phyloP scores from a whole-genome alignment of 2,329 filamentous ascomycete species.

The Penicillium sp. region DNA sequence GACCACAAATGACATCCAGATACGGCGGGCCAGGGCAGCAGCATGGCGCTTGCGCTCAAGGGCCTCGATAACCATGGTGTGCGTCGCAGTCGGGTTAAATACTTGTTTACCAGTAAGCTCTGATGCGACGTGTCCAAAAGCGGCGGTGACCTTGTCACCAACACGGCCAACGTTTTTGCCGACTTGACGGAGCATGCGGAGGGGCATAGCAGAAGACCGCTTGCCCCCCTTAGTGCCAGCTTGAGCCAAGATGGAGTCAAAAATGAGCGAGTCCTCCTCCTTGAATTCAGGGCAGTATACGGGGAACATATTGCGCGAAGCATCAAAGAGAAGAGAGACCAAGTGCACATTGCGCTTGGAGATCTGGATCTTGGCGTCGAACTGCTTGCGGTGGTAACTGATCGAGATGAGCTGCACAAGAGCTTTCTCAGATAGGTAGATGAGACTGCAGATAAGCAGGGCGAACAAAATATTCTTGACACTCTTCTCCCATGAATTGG shows the following conservation, averaged over 20 bases:
- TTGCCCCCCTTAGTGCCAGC: constrained; percentile 53
- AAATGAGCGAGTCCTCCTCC: constrained; percentile 89
- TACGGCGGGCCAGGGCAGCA: constrained; percentile 86
- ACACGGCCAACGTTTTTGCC: constrained; percentile 73
- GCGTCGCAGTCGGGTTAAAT: constrained; percentile 86
- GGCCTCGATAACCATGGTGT: constrained; percentile 85
- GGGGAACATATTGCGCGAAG: constrained; percentile 82
- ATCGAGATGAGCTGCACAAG: constrained; percentile 65
- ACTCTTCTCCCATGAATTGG: constrained; percentile 52
- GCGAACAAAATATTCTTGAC: constrained; percentile 61
- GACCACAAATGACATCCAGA: constrained; percentile 98
- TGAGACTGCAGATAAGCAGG: constrained; percentile 54
- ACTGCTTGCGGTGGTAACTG: constrained; percentile 67
- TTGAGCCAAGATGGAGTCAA: constrained; percentile 71
- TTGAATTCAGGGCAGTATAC: constrained; percentile 87
- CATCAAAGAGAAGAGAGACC: constrained; percentile 82
- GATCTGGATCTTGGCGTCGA: constrained; percentile 71
- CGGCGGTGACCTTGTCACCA: constrained; percentile 89
- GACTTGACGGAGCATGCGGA: constrained; percentile 72
- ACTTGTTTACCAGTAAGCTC: constrained; percentile 95
- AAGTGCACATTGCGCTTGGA: constrained; percentile 85
- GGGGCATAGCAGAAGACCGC: constrained; percentile 67
- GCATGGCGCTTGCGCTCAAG: constrained; percentile 79
- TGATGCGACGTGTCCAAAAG: constrained; percentile 87
- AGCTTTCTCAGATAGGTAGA: constrained; percentile 59